Base-by-base conservation (phyloP, 2,329 filamentous ascomycete species). In the Trichoderma atroviride region DNA sequence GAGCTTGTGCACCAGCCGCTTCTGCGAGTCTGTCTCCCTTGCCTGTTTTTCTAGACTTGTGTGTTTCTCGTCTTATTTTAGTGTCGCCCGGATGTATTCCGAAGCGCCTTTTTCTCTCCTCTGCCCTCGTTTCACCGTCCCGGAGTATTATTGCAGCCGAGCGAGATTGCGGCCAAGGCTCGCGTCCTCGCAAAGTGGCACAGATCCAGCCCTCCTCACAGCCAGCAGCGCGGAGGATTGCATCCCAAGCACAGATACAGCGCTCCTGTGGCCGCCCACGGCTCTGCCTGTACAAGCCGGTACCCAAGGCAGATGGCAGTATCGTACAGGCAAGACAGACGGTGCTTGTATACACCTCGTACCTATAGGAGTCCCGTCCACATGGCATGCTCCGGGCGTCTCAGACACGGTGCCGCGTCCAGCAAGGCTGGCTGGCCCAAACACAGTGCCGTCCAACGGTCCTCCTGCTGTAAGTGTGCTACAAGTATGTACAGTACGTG, bases 321-420 rank as follows among this genome's bases (percentile, higher is more conserved):
- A 43, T 43, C 37, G 37, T 7, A 43, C 5, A 19, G 37, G 2
- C 33, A 35, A 35, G 33, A 35, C 33, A 35, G 33, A 19, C 13
- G 6, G 37, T 43, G 19, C 37, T 19, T 43, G 37, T n/a, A n/a
- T 43, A 43, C 37, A 43, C 37, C 37, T 5, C 37, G 37, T 9
- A n/a, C 33, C 11, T 35, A n/a, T n/a, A n/a, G n/a, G n/a, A 3
- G 33, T 7, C 40, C 16, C 9, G 40, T 43, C 60, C 68, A 69
- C 60, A 69, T 69, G 68, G 68, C 68, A 22, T 40, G 14, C 58
- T 55, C 43, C 61, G 35, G 53, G 53, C 31, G 60, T 65, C 61
- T 69, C 19, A 65, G 68, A 69, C 68, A 69, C 52, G 52, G 59
- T 63, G 58, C 52, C 63, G 40, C 63, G 53, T 43, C 35, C 63